These are phyloP conservation scores for Eucalyptus polybractea DNA, from an alignment of 345 rosid species.

Conservation along the genomic window DNA sequence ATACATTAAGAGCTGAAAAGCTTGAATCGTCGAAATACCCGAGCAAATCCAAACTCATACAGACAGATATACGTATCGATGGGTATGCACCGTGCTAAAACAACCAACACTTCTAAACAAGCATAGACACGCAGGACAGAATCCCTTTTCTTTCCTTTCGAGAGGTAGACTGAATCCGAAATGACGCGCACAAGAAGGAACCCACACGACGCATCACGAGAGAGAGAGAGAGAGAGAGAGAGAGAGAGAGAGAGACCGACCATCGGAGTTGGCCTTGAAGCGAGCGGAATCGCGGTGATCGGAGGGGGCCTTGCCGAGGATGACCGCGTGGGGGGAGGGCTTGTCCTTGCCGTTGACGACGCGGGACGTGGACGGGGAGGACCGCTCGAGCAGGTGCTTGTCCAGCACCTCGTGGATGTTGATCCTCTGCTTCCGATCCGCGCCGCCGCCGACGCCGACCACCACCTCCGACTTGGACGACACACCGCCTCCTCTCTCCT, in stretches of 20 bases:
- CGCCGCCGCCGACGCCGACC: neutral
- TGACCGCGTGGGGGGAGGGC: constrained; percentile 22
- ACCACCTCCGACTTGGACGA: constrained; percentile 51
- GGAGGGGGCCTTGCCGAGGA: constrained; percentile 40
- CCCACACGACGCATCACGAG: neutral
- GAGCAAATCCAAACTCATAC: neutral
- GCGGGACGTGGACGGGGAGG: constrained; percentile 74
- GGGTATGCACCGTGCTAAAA: neutral
- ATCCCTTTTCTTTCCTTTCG: neutral
- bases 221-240: neutral
- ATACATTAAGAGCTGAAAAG: neutral
- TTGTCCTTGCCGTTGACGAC: constrained; percentile 49
- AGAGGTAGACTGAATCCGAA: neutral
- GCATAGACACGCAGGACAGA: neutral
- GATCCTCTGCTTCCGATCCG: constrained; percentile 68
- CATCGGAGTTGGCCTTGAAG: constrained; percentile 29
- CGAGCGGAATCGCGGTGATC: constrained; percentile 49
- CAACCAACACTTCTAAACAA: neutral
- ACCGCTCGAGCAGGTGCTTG: constrained; percentile 49
- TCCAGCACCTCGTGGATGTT: constrained; percentile 66
- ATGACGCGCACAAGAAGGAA: neutral
- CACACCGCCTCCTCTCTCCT: constrained; percentile 21
- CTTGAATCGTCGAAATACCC: neutral
- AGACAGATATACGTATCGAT: neutral
- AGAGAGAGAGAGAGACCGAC: neutral